Evolutionary conservation across 2,329 filamentous ascomycete genomes (phyloP).

Genomic region (Sphaerostilbella broomeana): DNA sequence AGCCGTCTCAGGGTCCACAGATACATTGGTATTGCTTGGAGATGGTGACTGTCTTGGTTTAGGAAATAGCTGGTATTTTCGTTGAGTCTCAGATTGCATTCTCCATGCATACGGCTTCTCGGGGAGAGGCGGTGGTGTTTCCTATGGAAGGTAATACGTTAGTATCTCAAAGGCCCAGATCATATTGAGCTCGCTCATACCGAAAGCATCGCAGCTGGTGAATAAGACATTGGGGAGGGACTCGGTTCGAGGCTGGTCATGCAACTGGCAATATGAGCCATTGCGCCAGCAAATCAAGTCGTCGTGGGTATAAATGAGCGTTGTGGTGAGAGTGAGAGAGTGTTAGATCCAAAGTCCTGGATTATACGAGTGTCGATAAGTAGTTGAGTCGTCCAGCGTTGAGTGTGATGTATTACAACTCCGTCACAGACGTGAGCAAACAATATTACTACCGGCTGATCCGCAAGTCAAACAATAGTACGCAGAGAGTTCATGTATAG

Average conservation of each 20-base stretch:
- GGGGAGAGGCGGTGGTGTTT: constrained; percentile 23
- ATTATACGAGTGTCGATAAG: too few species aligned
- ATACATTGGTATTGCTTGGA: constrained; percentile 36
- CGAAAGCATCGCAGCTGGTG: constrained; percentile 40
- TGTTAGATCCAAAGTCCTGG: too few species aligned
- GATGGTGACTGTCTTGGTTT: constrained; percentile 41
- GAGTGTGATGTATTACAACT: background rate
- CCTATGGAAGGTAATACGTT: constrained; percentile 14
- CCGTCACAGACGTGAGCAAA: constrained; percentile 2
- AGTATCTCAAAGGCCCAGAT: background rate
- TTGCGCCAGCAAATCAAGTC: constrained; percentile 25
- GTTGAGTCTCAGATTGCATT: constrained; percentile 46
- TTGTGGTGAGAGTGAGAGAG: too few species aligned
- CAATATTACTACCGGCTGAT: too few species aligned
- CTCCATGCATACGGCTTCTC: constrained; percentile 52
- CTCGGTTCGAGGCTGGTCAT: constrained; percentile 43
- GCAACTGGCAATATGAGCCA: constrained; percentile 58
- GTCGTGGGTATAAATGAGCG: background rate
- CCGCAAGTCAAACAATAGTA: too few species aligned
- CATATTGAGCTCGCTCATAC: constrained; percentile 27
- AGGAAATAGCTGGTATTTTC: constrained; percentile 57
- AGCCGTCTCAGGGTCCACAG: constrained; percentile 45
- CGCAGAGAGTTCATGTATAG: constrained; percentile 1
- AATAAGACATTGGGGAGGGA: constrained; percentile 46
- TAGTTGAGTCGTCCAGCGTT: constrained; percentile 10